Conservation (phyloP, 352 stramenopile species). For the Pythium sukuiense region DNA sequence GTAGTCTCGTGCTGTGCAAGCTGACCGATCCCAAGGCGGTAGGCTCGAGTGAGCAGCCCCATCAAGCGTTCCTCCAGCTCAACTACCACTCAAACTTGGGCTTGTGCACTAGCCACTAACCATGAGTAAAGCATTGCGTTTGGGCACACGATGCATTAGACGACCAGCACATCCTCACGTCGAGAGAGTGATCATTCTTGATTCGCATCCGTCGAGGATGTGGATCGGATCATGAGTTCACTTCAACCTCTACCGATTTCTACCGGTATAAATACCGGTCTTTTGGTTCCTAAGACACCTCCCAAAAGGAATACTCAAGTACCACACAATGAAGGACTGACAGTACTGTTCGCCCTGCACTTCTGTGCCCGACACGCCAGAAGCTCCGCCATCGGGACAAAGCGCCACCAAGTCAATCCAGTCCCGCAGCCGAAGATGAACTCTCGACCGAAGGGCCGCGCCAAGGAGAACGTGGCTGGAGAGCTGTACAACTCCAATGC, state of each 20-base stretch:
- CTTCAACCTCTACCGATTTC: background rate
- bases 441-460: constrained; percentile 53
- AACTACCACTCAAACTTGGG: no score
- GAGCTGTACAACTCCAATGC: constrained; percentile 87
- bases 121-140: no score
- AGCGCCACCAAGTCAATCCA: background rate
- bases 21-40: no score
- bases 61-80: no score
- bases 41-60: no score
- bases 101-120: no score
- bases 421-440: constrained; percentile 12
- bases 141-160: no score
- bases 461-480: constrained; percentile 76
- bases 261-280: no score
- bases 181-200: background rate
- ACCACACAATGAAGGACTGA: background rate
- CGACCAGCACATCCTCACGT: background rate
- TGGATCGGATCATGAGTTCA: no score
- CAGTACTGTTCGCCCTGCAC: background rate
- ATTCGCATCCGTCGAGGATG: background rate
- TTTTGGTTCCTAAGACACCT: background rate
- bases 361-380: constrained; percentile 2
- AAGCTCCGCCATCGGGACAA: constrained; percentile 1
- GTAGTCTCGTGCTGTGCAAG: no score
- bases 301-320: background rate